Evolutionary conservation across 345 rosid genomes (phyloP), one percentile per base, ranked within the genome.

Genomic region (Eucalyptus cloeziana): DNA sequence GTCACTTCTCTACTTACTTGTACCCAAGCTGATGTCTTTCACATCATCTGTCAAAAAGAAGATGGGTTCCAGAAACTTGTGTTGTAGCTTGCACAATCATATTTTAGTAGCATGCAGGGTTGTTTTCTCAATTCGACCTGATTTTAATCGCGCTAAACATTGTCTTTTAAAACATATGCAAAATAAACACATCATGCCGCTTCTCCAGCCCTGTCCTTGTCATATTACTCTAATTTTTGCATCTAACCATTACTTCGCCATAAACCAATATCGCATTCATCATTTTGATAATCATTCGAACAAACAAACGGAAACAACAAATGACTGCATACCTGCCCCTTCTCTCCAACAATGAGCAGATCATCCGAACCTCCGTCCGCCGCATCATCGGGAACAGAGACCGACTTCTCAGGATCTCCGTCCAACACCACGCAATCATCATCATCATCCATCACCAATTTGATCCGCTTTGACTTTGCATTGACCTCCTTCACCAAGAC

Each of bases 361-460:
- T 94, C 97, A 87, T 94, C 95, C 13, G 90, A 93, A 52, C 37
- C 37, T 19, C 87, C 94, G 30, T 37, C 71, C 6, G 60, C 89
- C 11, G 87, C 24, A 56, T 90, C 90, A 67, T 88, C 88, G 8
- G 33, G 91, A 49, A 62, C 88, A 43, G 85, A 86, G 10, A 33
- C 91, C 13, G 90, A n/a, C 86, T 93, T 93, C 50, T 95, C 95
- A 17, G 97, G 97, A 91, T 95, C 95, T 13, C 93, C 91, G 11
- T 94, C 96, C 89, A 95, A 91, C 86, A 95, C 64, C 19, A 95
- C 92, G 87, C 95, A 95, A 60, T 93, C 95, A 45, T 95, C 79
- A 31, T 67, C 96, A 19, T 89, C 94, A 7, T 86, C 91, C 40
- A 37, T 49, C 19, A 58, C 89, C 60, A 71, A 40, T 49, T 49